Evolutionary conservation across 257 asterid species (phyloP).

Genomic region (Striga asiatica): DNA sequence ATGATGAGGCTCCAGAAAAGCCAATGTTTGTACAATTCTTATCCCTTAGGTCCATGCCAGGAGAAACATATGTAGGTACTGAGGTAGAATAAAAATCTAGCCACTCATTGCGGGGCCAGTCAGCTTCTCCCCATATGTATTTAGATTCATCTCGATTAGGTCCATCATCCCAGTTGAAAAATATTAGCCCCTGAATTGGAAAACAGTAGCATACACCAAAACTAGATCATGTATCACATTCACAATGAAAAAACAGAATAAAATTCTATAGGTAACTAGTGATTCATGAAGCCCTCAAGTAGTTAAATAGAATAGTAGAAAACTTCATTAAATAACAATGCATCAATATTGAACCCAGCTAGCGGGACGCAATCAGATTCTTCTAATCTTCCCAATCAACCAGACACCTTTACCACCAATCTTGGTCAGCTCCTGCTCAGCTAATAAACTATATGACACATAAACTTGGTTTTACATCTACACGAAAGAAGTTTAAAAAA

Average conservation of each 20-base stretch:
- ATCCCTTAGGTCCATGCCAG: slow-evolving; percentile 74
- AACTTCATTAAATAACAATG: not conserved
- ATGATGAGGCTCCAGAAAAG: slow-evolving; percentile 78
- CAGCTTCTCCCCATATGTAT: slow-evolving; percentile 83
- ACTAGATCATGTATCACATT: not conserved
- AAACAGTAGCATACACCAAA: slow-evolving; percentile 7
- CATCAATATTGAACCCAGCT: not conserved
- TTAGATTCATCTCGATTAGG: slow-evolving; percentile 38
- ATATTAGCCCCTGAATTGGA: slow-evolving; percentile 67
- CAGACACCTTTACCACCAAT: not conserved
- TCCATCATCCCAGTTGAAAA: slow-evolving; percentile 82
- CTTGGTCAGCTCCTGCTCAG: not conserved
- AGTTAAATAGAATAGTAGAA: not conserved
- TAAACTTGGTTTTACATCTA: slow-evolving; percentile 7
- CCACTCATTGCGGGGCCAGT: slow-evolving; percentile 96
- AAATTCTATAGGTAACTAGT: not conserved
- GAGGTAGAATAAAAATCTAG: slow-evolving; percentile 70
- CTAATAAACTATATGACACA: not conserved
- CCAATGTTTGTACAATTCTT: slow-evolving; percentile 62
- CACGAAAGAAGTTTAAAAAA: not conserved
- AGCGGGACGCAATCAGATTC: not conserved
- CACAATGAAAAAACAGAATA: not conserved
- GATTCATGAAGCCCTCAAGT: not conserved
- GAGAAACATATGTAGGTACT: slow-evolving; percentile 60
- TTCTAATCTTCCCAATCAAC: not conserved